phyloP scores from a whole-genome alignment of 129 eudicot genomes.

The Tanacetum coccineum region DNA sequence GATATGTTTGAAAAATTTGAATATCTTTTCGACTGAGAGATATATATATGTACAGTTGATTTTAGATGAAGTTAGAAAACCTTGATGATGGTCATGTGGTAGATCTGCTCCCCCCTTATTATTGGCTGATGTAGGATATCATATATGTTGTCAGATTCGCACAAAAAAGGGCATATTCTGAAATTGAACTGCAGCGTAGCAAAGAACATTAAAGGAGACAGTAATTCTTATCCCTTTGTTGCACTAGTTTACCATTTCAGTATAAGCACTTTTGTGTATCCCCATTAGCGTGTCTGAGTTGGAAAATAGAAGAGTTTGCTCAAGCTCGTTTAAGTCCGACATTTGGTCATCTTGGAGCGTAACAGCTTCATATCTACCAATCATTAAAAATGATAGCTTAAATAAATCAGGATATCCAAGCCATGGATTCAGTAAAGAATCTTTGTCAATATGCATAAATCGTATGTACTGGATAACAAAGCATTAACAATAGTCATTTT shows the following conservation, averaged over 20 bases:
- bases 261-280: conserved; percentile 56
- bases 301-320: conserved; percentile 46
- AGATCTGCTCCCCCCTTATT: conserved; percentile 40
- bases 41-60: not conserved
- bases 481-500: not conserved
- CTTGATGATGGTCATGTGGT: conserved; percentile 72
- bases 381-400: not conserved
- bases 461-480: not conserved
- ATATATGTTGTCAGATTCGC: conserved; percentile 67
- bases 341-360: conserved; percentile 65
- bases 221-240: not conserved
- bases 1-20: conserved; percentile 5
- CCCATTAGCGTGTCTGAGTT: conserved; percentile 40
- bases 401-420: conserved; percentile 1
- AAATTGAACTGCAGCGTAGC: not conserved
- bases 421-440: not conserved
- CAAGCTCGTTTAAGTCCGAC: conserved; percentile 58
- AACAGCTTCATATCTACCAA: conserved; percentile 61
- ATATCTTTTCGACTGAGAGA: conserved; percentile 29
- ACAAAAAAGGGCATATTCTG: not conserved
- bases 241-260: conserved; percentile 54
- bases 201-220: not conserved
- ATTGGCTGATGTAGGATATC: conserved; percentile 48
- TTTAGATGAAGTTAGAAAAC: conserved; percentile 27
- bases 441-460: not conserved